A percentile compares a stretch with the other conserved stretches of the same genome.
Conservation (phyloP, 208 protist species). For the Leptomonas seymouri region DNA sequence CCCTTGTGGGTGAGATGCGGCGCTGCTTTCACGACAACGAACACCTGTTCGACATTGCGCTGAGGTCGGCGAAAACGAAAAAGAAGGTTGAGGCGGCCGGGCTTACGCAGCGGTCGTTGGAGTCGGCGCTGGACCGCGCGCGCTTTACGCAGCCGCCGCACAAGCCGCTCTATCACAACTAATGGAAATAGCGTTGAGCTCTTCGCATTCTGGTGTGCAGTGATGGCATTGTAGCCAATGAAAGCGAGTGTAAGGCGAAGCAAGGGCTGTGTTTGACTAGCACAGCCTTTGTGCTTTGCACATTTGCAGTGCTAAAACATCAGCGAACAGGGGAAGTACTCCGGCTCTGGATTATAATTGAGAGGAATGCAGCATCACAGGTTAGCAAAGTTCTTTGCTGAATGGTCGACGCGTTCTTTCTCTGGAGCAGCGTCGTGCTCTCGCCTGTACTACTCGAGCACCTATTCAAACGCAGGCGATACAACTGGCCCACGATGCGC, state of each 20-base stretch:
- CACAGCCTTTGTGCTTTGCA: too few relatives aligned
- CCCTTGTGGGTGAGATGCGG: constrained; percentile 55
- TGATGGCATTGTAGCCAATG: too few relatives aligned
- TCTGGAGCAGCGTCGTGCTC: too few relatives aligned
- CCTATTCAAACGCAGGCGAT: not conserved
- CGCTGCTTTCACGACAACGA: constrained; percentile 58
- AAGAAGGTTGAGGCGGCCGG: constrained; percentile 52
- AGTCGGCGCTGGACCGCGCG: constrained; percentile 50
- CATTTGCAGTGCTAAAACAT: too few relatives aligned
- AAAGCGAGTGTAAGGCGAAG: too few relatives aligned
- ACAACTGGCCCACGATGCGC: not conserved
- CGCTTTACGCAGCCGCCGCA: constrained; percentile 44
- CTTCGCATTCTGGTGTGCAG: constrained; percentile 4
- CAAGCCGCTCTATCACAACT: constrained; percentile 80
- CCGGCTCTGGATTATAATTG: too few relatives aligned
- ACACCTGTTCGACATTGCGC: constrained; percentile 55
- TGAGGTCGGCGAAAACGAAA: constrained; percentile 53
- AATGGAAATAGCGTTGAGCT: not conserved
- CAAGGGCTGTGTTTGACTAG: too few relatives aligned
- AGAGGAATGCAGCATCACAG: too few relatives aligned
- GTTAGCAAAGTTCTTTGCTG: too few relatives aligned
- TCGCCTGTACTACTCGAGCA: too few relatives aligned
- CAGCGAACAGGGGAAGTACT: too few relatives aligned
- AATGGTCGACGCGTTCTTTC: too few relatives aligned
- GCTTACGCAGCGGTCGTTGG: constrained; percentile 48